Base-by-base conservation (phyloP, 2,329 filamentous ascomycete genomes). In the Fusarium concolor region DNA sequence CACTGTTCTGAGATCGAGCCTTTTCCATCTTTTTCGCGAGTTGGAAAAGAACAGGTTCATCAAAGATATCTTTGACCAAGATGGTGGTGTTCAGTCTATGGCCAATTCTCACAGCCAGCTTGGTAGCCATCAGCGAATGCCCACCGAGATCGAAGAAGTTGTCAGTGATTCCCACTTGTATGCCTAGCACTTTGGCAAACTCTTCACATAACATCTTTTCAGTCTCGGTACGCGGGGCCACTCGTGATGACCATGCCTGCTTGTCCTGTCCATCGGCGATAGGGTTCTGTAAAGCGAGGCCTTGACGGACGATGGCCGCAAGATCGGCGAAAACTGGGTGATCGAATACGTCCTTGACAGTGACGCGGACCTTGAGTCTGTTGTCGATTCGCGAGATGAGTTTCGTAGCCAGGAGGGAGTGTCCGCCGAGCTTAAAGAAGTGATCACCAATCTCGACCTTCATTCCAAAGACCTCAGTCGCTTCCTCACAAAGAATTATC, bases 131-230 rank as follows among this genome's bases (percentile, higher is more conserved):
- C 12, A 63, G 35, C 0, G 56, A 63, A 12, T 63, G 56, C 7
- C 60, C 50, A 6, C 56, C 56, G 0, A 63, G 44, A 2, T 63
- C 56, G 7, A 63, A 63, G 50, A 63, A 62, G 15, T 62, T 56
- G 5, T 62, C 44, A 1, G 60, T 62, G 9, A 62, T 62, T 1
- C 60, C 56, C 0, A 62, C 60, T 7, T 45, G 26, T 2, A 62
- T 35, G 2, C 57, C 50, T 18, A 63, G 50, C 8, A 49, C 6
- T 2, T 43, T 39, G 3, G 43, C 24, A 20, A 29, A 22, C 33
- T 62, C 56, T 0, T 62, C 50, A 4, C 56, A 63, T 0, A 63
- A 20, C 12, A 31, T 26, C 2, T 12, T 20, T 18, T 63, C 60
- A 14, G 56, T 53, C 18, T 61, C 60, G 0, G 43, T 63, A 0